Conservation (phyloP, 2,329 filamentous ascomycete genomes). For the Fusarium agapanthi region DNA sequence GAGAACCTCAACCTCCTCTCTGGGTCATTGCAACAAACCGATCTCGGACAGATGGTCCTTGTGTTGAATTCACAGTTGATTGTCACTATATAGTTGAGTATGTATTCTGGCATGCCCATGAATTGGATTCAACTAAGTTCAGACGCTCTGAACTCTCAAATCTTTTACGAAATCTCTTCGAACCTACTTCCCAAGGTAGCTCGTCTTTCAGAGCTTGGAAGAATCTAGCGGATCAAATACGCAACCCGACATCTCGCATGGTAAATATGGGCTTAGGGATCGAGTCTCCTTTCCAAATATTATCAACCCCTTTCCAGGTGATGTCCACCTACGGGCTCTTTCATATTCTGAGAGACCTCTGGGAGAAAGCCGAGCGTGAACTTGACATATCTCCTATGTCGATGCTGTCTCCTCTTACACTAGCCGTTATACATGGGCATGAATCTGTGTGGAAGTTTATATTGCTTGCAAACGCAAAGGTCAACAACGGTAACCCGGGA, state of each 20-base stretch:
- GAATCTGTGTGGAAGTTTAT: background rate
- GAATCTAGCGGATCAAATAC: too few species aligned
- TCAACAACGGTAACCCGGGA: rapidly evolving
- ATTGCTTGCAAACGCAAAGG: background rate
- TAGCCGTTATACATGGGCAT: rapidly evolving
- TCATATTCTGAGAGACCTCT: rapidly evolving
- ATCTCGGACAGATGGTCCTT: rapidly evolving
- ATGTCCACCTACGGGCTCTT: background rate
- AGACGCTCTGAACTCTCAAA: rapidly evolving
- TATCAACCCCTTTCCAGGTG: background rate
- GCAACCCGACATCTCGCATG: too few species aligned
- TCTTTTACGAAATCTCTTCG: rapidly evolving
- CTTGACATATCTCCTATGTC: rapidly evolving
- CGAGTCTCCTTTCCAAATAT: too few species aligned
- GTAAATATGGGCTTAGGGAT: too few species aligned
- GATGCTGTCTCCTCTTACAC: background rate
- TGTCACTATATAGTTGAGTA: rapidly evolving
- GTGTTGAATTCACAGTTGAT: rapidly evolving
- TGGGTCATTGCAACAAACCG: rapidly evolving
- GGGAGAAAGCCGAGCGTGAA: rapidly evolving
- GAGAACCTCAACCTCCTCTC: too few species aligned
- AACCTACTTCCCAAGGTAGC: rapidly evolving
- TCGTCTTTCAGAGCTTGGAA: rapidly evolving
- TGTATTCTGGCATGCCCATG: rapidly evolving
- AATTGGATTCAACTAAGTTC: rapidly evolving